Percentiles rank a stretch among this genome's conserved stretches.
Conservation (phyloP, 805 yeast genomes). For the Naumovozyma baii region DNA sequence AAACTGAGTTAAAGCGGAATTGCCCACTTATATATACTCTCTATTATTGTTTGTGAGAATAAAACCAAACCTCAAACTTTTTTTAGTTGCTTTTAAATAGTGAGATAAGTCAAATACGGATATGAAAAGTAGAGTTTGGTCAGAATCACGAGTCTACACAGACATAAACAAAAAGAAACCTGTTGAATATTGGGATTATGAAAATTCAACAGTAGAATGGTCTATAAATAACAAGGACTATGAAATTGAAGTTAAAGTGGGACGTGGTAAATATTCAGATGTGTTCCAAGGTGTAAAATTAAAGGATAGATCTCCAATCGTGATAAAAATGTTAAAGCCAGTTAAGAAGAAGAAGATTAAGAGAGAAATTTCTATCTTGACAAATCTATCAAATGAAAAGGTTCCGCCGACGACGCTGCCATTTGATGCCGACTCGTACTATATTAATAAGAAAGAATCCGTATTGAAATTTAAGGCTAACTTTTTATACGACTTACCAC, state of each 20-base stretch:
- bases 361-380: conserved; percentile 79
- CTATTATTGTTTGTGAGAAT: no score
- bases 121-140: conserved; percentile 33
- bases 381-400: conserved; percentile 51
- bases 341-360: conserved; percentile 86
- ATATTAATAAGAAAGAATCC: conserved; percentile 22
- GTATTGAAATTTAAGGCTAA: conserved; percentile 19
- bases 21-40: no score
- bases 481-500: conserved; percentile 25
- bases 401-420: conserved; percentile 21
- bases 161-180: conserved; percentile 63
- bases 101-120: no score
- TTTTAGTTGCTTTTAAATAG: no score
- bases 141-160: conserved; percentile 57
- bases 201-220: conserved; percentile 54
- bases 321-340: conserved; percentile 85
- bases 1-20: no score
- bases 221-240: conserved; percentile 46
- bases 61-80: no score
- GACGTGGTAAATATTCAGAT: conserved; percentile 92
- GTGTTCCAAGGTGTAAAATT: conserved; percentile 80
- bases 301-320: conserved; percentile 53
- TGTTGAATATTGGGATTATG: conserved; percentile 79
- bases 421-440: conserved; percentile 21
- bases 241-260: conserved; percentile 76